Base-by-base conservation (phyloP, 345 rosid genomes). In the Anastatica hierochuntica region DNA sequence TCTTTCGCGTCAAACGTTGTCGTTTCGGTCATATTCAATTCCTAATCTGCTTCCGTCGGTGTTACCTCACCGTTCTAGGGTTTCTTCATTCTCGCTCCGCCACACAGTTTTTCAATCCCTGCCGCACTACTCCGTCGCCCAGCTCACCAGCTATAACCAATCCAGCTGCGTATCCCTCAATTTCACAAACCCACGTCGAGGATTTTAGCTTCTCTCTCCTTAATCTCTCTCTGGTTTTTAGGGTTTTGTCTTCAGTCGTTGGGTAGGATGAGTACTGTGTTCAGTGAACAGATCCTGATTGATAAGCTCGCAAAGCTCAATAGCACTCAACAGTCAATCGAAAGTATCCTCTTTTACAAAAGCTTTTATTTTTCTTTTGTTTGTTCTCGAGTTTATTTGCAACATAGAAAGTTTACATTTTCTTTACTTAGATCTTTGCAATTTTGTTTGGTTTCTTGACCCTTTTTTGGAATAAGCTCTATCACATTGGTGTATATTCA, bases 231-330 rank as follows among this genome's bases (percentile, higher is more conserved):
- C 12, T 14, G 3, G n/a, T n/a, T 24, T 20, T 14, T 50, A 49
- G 48, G 55, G 44, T 26, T 43, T 62, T 45, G 8, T 37, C 40
- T 14, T 34, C 2, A 19, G 33, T n/a, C n/a, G n/a, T n/a, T n/a
- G n/a, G n/a, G n/a, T n/a, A 81, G 72, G 76, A 88, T 92, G 98
- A 88, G 80, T 88, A 88, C 82, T 71, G 81, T 80, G 23, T 92
- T 85, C 72, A 88, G 83, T 48, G 97, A 92, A 69, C 79, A 85
- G 81, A 85, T 88, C 72, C 86, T 92, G 43, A 84, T 83, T 52
- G 98, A 92, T 57, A 88, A 88, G 85, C 98, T 92, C 52, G 78
- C 95, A 15, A 85, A 92, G 90, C 95, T 88, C 79, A 85, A 88
- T 70, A 76, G 94, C 85, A 85, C 94, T 38, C 97, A 92, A 45